phyloP scores from a whole-genome alignment of 352 stramenopile species.

The Phytopythium ostracodes region DNA sequence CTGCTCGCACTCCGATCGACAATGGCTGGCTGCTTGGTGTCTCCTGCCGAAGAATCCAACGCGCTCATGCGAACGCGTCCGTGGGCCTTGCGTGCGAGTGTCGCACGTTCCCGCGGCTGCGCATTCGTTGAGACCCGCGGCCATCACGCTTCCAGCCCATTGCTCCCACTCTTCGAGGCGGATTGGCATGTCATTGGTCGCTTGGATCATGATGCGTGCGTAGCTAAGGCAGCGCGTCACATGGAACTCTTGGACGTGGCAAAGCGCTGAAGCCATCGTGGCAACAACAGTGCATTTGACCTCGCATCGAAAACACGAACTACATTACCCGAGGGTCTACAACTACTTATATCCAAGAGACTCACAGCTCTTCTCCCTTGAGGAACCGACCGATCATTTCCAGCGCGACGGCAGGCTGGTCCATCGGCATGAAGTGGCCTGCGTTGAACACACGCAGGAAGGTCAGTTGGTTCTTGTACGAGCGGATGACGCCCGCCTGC shows the following conservation, averaged over 20 bases:
- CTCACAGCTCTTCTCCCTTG: constrained; percentile 14
- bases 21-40: not conserved
- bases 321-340: not conserved
- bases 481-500: constrained; percentile 12
- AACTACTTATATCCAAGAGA: not conserved
- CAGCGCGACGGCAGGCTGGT: constrained; percentile 40
- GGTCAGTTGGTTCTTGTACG: constrained; percentile 19
- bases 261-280: not conserved
- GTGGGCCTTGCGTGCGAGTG: not conserved
- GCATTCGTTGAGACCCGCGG: too few species aligned
- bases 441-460: constrained; percentile 53
- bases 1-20: not conserved
- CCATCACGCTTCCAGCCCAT: too few species aligned
- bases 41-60: not conserved
- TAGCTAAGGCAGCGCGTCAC: not conserved
- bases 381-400: constrained; percentile 66
- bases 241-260: not conserved
- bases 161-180: not conserved
- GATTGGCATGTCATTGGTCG: not conserved
- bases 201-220: not conserved
- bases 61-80: not conserved
- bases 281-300: not conserved
- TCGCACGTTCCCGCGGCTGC: not conserved
- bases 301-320: not conserved
- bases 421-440: constrained; percentile 46